Conservation (phyloP, 345 rosid genomes). For the Ceriops tagal region DNA sequence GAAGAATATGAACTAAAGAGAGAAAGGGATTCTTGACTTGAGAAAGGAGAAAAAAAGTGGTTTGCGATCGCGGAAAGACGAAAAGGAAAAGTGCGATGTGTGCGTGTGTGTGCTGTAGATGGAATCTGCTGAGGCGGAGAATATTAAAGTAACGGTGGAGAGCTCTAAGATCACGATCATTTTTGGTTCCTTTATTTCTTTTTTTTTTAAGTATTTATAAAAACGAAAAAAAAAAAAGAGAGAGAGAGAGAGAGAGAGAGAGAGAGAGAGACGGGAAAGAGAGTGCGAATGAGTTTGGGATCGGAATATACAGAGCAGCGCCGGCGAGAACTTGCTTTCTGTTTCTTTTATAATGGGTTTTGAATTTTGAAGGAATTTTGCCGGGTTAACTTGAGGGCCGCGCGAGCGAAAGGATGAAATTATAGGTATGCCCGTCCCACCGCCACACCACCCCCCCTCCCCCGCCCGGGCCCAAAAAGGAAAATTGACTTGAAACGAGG, state of each 20-base stretch:
- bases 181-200: no score
- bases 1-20: conserved; percentile 46
- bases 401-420: no score
- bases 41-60: conserved; percentile 50
- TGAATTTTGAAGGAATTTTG: conserved; percentile 7
- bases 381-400: background rate
- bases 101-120: background rate
- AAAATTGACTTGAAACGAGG: no score
- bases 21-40: conserved; percentile 76
- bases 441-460: no score
- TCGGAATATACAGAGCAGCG: background rate
- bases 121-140: conserved; percentile 54
- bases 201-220: no score
- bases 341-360: background rate
- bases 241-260: no score
- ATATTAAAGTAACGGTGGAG: conserved; percentile 22
- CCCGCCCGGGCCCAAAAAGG: no score
- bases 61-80: conserved; percentile 1
- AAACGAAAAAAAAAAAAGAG: no score
- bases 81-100: background rate
- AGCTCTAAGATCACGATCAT: background rate
- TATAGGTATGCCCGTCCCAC: background rate
- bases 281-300: conserved; percentile 9
- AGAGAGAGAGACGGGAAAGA: no score
- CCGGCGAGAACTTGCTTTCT: no score